Base-by-base conservation (phyloP, 495 filamentous ascomycete species). In the Aspergillus sparsus region DNA sequence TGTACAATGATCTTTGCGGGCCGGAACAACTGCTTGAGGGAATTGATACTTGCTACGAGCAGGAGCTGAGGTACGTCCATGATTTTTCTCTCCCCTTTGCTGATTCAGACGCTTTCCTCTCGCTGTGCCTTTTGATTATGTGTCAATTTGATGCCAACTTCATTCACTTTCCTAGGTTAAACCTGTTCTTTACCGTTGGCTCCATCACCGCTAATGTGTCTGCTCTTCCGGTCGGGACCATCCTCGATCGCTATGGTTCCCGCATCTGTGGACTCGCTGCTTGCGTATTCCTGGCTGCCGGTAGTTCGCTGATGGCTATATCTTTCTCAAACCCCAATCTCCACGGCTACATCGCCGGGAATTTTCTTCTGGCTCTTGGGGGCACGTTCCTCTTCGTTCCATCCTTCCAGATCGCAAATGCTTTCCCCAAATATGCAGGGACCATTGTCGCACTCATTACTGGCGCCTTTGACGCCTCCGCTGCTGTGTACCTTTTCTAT, bases 351-450 rank as follows among this genome's bases (percentile, higher is more conserved):
- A 79, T 89, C 15, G 67, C 78, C 0, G 86, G 82, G 31, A 88
- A 88, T 68, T 74, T 89, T 51, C 81, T 89, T 57, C 75, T 89
- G 0, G 84, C 85, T 7, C 75, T 89, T 15, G 87, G 84, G 37
- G 87, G 87, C 0, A 86, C 87, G 0, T 89, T 87, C 64, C 77
- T 89, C 33, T 89, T 90, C 67, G 85, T 89, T 21, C 82, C 87
- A 0, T 85, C 83, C 7, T 90, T 89, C 63, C 87, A 89, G 66
- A 82, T 90, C 44, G 84, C 83, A 39, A 89, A 90, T 65, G 85
- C 87, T 0, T 89, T 90, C 62, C 87, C 87, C 1, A 77, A 74
- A 57, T 74, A 87, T 67, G 85, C 85, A 0, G 87, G 87, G 2
- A 71, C 85, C 2, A 85, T 90, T 51, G 83, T 90, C 6, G 86